Percentiles rank a stretch among this genome's conserved stretches.
phyloP scores from a whole-genome alignment of 129 eudicot genomes.

The Logfia minima region DNA sequence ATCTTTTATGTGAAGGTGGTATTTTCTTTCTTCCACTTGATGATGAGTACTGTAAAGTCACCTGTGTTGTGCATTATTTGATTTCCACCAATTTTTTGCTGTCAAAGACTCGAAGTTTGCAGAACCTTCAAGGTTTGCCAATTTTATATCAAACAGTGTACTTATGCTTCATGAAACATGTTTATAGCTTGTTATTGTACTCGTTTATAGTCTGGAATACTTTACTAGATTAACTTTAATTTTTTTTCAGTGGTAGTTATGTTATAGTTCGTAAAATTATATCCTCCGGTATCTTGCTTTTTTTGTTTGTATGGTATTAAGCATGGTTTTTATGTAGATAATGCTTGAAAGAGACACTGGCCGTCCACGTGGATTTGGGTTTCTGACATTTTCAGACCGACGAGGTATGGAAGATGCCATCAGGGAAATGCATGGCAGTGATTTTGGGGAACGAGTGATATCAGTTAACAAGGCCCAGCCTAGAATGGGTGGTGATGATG shows the following conservation, averaged over 20 bases:
- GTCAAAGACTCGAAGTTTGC: neutral
- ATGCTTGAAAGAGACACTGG: constrained; percentile 96
- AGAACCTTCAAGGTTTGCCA: neutral
- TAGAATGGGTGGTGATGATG: constrained; percentile 63
- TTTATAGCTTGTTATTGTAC: neutral
- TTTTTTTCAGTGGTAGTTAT: neutral
- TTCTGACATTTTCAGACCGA: constrained; percentile 88
- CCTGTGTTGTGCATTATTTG: neutral
- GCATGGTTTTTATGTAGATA: constrained; percentile 48
- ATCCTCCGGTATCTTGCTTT: neutral
- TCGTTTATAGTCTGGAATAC: neutral
- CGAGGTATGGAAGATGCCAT: constrained; percentile 93
- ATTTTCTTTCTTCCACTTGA: neutral
- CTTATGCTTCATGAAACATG: constrained; percentile 10
- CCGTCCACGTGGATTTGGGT: constrained; percentile 98
- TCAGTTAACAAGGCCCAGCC: constrained; percentile 97
- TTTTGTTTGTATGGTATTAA: constrained; percentile 20
- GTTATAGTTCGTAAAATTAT: neutral
- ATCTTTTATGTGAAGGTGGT: neutral
- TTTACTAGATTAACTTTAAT: too few species aligned
- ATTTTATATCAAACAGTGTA: neutral
- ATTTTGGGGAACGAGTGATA: constrained; percentile 72
- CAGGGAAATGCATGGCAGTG: constrained; percentile 84
- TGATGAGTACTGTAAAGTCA: neutral
- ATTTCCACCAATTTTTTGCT: neutral